Base-by-base conservation (phyloP, 1,284 basidiomycete genomes). In the Cutaneotrichosporon cutaneum region DNA sequence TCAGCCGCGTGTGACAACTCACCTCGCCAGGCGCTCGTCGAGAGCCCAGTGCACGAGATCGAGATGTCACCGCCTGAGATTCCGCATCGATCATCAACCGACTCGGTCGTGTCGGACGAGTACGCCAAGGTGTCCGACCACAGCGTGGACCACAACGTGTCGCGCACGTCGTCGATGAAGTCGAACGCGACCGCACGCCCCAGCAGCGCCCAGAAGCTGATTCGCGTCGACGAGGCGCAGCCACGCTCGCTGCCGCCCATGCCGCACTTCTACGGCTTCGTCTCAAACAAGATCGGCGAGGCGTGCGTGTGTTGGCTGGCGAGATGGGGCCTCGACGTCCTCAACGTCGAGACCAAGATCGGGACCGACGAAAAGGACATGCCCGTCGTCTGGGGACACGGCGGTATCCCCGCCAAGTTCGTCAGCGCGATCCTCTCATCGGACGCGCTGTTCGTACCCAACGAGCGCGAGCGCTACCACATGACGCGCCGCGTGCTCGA, bases 201-300 rank as follows among this genome's bases (percentile, higher is more conserved):
- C 5, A 33, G 35, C 18, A 44, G 24, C 32, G n/a, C 13, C 14
- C 27, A 36, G 36, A 47, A 42, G 39, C 44, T 59, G 11, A 44
- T 39, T 3, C 32, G 48, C 8, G 54, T 51, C 2, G 35, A 27
- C 8, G 57, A 58, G 27, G 54, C 27, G 66, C 8, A 63, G 63
- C 26, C 8, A 33, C 8, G 27, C 42, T 36, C 24, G 16, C 2
- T 10, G 30, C 61, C 33, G 45, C 33, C 14, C 11, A 35, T 58
- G 72, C 76, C 62, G 4, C 88, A 86, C 70, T 86, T 88, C 72
- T 94, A 94, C 72, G 94, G 93, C 24, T 83, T 86, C 24, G 83
- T 91, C 5, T 90, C 90, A 0, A 87, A 93, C 78, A 94, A 92
- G 80, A 90, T 96, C 64, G 93, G 93, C 27, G 92, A 95, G 77